Evolutionary conservation across 345 rosid genomes (phyloP), one percentile per base, ranked within the genome.

Genomic region (Brassica carinata): DNA sequence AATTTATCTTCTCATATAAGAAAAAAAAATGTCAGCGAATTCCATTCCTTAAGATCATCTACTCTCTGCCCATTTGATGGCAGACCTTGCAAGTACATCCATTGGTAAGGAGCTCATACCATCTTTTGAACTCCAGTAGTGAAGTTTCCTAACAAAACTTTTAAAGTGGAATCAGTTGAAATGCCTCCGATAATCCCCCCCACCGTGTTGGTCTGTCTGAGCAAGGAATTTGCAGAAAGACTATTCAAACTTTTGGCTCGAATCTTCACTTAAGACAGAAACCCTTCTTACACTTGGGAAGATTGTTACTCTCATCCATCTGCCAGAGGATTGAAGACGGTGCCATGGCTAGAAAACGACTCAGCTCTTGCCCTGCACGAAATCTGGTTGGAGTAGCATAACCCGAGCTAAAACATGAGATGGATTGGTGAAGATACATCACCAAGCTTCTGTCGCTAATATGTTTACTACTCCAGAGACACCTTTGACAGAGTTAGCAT

Each of bases 171-270:
- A 72, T 64, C 80, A 36, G 83, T 84, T 6, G 94, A 93, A 62
- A 80, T 80, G 2, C 93, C 96, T 77, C 93, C 98, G 15, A 93
- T 85, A 15, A 93, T 85, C 26, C 26, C 26, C 38, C 98, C 98
- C 53, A 93, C 87, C 10, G 90, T 81, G 73, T 83, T 89, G 33
- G 81, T 84, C 71, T 88, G 87, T 62, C 79, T 82, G 62, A 84
- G 77, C 85, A 93, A 81, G 4, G 88, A 73, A 73, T 74, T 80
- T 61, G 79, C 67, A 72, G 82, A 74, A 62, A 73, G 71, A 55
- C 73, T 62, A 18, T 69, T 75, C 23, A 40, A 69, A 15, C 83
- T 23, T 79, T 29, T 76, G 77, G 67, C 62, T 69, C 14, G 83
- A 62, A 69, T 79, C 79, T 51, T 67, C 79, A 73, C 80, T 81